phyloP scores from a whole-genome alignment of 139 green algal species.

The Chlamydomonas asymmetrica region DNA sequence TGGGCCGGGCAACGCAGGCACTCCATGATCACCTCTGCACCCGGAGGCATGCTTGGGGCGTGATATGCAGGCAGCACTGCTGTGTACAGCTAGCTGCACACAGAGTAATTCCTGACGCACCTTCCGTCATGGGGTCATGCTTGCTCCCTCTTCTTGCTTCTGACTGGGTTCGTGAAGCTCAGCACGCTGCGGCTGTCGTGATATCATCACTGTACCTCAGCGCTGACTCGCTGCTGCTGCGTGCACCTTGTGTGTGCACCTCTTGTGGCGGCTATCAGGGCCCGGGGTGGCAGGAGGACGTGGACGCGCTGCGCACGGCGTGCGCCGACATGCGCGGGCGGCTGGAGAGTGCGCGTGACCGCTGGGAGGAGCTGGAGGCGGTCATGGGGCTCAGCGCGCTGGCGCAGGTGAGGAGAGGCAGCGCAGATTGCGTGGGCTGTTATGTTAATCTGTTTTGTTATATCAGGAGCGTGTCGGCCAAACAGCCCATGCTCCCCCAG shows the following conservation, averaged over 20 bases:
- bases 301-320: background rate
- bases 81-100: background rate
- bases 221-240: background rate
- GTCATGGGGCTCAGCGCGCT: background rate
- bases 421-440: no score
- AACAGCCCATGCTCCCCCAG: no score
- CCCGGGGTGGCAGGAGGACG: background rate
- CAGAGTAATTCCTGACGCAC: background rate
- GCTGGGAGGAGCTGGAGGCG: constrained; percentile 2
- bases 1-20: no score
- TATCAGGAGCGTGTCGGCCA: no score
- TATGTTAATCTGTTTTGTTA: no score
- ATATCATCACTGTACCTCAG: no score
- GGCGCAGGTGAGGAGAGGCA: background rate
- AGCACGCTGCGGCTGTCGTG: no score
- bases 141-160: no score
- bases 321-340: background rate
- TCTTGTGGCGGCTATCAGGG: no score
- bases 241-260: background rate
- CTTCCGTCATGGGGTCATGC: no score
- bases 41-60: background rate
- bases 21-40: no score
- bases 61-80: background rate
- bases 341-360: background rate
- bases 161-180: no score